These are phyloP conservation scores for Saturnispora saitoi DNA, from an alignment of 805 yeast species.

Conservation along the genomic window DNA sequence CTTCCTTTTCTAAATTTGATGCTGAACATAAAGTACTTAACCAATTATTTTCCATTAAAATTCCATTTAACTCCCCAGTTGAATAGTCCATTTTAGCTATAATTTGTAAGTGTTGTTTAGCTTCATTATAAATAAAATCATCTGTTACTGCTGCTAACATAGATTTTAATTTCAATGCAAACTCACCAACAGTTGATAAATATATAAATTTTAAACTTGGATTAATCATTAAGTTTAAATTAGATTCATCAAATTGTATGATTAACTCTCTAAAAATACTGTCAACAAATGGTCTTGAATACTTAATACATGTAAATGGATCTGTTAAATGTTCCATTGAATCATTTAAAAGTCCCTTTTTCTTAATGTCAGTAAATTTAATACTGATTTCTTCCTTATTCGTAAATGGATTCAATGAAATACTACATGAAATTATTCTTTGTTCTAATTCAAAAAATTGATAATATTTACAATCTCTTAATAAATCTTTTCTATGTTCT, in stretches of 20 bases:
- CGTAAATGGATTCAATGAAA: conserved; percentile 45
- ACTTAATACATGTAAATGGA: conserved; percentile 23
- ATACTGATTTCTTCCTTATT: conserved; percentile 49
- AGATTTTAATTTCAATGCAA: conserved; percentile 20
- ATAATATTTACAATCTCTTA: conserved; percentile 70
- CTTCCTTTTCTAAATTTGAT: conserved; percentile 23
- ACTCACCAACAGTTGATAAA: conserved; percentile 18
- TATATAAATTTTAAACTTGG: conserved; percentile 24
- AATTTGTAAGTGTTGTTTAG: conserved; percentile 16
- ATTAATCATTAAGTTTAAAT: conserved; percentile 27
- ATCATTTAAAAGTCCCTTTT: conserved; percentile 25
- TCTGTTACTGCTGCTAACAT: conserved; percentile 18
- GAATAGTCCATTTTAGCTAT: conserved; percentile 17
- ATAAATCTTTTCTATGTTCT: conserved; percentile 45
- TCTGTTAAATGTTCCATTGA: conserved; percentile 13
- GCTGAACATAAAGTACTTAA: conserved; percentile 11
- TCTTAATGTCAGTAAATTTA: conserved; percentile 37
- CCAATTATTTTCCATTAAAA: conserved; percentile 26
- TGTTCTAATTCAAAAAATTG: conserved; percentile 71
- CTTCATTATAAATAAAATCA: conserved; percentile 22
- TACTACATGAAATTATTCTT: conserved; percentile 43
- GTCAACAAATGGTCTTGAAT: conserved; percentile 42
- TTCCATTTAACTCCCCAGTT: conserved; percentile 20
- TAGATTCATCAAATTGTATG: conserved; percentile 33
- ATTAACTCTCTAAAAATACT: conserved; percentile 30